Evolutionary conservation across 305 asterid genomes (phyloP).

Genomic region (Fraxinus baroniana): DNA sequence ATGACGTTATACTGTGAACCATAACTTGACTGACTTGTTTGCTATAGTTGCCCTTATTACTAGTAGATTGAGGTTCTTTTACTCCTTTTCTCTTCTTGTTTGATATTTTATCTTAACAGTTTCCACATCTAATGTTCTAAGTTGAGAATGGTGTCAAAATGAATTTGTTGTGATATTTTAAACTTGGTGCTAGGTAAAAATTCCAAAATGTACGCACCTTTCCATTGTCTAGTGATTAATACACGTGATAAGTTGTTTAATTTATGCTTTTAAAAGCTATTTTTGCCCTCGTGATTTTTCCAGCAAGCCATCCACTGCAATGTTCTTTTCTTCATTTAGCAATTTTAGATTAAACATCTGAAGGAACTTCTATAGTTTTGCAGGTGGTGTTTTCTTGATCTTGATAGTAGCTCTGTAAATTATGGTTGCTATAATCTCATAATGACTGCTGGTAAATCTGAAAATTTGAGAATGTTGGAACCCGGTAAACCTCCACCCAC

Average conservation of each 20-base stretch:
- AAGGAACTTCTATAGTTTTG: slow-evolving; percentile 2
- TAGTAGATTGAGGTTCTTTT: background rate
- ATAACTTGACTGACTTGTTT: background rate
- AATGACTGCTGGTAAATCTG: slow-evolving; percentile 78
- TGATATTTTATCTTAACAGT: background rate
- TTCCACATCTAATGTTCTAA: background rate
- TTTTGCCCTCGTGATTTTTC: background rate
- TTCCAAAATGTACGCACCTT: background rate
- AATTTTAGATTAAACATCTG: background rate
- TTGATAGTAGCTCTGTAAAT: slow-evolving; percentile 52
- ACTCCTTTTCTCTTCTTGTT: background rate
- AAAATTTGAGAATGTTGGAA: slow-evolving; percentile 79
- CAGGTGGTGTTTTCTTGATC: slow-evolving; percentile 67
- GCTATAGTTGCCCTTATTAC: background rate
- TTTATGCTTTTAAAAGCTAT: background rate
- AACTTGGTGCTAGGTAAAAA: background rate
- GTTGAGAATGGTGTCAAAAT: background rate
- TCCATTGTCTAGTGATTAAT: background rate
- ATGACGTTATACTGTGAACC: background rate
- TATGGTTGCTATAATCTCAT: slow-evolving; percentile 58
- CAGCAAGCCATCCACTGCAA: background rate
- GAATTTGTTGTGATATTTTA: background rate
- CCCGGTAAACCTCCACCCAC: slow-evolving; percentile 78
- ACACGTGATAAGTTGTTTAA: background rate
- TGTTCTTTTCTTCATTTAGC: background rate